These are phyloP conservation scores for Eucalyptus marginata DNA, from an alignment of 345 rosid species.

Conservation along the genomic window DNA sequence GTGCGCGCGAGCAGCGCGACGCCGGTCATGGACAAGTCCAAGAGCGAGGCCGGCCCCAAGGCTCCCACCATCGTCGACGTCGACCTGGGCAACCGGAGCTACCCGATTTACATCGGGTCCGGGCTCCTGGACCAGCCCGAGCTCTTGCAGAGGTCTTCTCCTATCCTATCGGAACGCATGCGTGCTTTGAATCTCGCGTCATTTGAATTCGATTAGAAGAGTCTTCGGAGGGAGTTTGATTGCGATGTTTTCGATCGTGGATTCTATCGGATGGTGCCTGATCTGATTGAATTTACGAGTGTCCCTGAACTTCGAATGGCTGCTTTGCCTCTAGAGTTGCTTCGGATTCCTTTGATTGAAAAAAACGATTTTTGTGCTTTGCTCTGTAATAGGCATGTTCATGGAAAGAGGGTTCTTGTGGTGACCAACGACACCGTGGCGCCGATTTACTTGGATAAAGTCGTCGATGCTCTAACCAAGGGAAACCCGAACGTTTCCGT, in stretches of 20 bases:
- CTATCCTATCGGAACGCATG: not conserved
- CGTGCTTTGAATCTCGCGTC: not conserved
- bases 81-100: constrained; percentile 84
- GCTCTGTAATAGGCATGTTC: constrained; percentile 54
- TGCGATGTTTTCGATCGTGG: not conserved
- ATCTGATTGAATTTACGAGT: not conserved
- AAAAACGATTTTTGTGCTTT: not conserved
- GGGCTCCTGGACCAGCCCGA: constrained; percentile 73
- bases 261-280: not conserved
- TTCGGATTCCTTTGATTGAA: not conserved
- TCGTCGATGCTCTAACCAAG: constrained; percentile 57
- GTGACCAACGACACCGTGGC: constrained; percentile 75
- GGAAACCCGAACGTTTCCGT: constrained; percentile 82
- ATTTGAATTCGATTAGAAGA: not conserved
- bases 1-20: constrained; percentile 35
- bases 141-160: constrained; percentile 62
- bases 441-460: constrained; percentile 71
- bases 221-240: not conserved
- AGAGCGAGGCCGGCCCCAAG: constrained; percentile 14
- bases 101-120: constrained; percentile 92
- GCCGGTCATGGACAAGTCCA: constrained; percentile 52
- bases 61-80: constrained; percentile 70
- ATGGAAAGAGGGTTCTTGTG: constrained; percentile 91
- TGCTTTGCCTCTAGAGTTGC: not conserved
- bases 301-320: not conserved